These are phyloP conservation scores for Daedaleopsis sinensis DNA, from an alignment of 768 basidiomycete species.

Conservation along the genomic window DNA sequence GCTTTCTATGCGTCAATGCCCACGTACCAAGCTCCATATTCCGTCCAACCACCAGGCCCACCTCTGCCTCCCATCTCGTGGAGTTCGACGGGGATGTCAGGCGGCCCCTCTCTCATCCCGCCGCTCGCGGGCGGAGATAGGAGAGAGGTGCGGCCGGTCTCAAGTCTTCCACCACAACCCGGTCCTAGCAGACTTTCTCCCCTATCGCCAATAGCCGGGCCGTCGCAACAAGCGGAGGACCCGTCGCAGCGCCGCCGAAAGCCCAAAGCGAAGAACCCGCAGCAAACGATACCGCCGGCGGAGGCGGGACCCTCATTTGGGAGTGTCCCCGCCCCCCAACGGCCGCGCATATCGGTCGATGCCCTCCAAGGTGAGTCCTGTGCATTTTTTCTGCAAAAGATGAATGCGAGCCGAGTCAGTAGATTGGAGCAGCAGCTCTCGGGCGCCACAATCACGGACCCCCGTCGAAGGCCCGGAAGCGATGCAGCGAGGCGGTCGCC, in stretches of 20 bases:
- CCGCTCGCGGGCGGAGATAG: conserved; percentile 12
- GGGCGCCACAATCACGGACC: conserved; percentile 3
- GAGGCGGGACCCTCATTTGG: background rate
- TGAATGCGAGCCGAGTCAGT: background rate
- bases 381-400: background rate
- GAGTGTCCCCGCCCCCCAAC: background rate
- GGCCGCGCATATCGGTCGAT: background rate
- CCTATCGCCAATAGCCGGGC: conserved; percentile 13
- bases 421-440: conserved; percentile 7
- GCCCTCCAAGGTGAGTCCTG: conserved; percentile 8
- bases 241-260: conserved; percentile 3
- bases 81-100: conserved; percentile 3
- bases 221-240: conserved; percentile 10
- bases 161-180: background rate
- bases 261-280: conserved; percentile 12
- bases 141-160: conserved; percentile 8
- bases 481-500: conserved; percentile 3
- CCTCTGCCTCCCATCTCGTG: conserved; percentile 16
- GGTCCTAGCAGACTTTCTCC: background rate
- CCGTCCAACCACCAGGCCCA: conserved; percentile 9
- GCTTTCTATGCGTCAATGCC: conserved; percentile 12
- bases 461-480: conserved; percentile 1
- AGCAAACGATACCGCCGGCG: background rate
- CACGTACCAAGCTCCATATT: background rate
- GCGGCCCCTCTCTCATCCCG: background rate